Conservation (phyloP, 768 basidiomycete species). For the Suillus placidus region DNA sequence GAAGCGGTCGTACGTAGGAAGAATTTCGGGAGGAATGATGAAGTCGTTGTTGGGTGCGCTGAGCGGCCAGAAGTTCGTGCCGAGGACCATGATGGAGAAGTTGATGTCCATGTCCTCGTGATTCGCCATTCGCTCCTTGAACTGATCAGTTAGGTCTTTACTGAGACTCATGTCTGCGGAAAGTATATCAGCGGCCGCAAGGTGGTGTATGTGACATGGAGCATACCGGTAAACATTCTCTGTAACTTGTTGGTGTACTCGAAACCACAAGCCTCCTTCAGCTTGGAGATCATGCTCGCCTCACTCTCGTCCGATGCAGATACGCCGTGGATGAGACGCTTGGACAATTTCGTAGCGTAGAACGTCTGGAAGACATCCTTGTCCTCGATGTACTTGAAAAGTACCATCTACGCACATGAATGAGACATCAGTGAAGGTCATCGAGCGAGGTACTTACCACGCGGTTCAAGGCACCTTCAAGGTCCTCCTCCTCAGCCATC, state of each 20-base stretch:
- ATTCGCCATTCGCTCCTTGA: slow-evolving; percentile 91
- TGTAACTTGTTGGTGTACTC: slow-evolving; percentile 96
- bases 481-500: slow-evolving; percentile 86
- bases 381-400: slow-evolving; percentile 98
- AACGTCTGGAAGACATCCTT: slow-evolving; percentile 99
- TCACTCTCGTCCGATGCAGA: slow-evolving; percentile 97
- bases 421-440: slow-evolving; percentile 10
- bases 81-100: slow-evolving; percentile 92
- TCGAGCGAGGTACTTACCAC: slow-evolving; percentile 58
- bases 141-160: slow-evolving; percentile 93
- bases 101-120: slow-evolving; percentile 87
- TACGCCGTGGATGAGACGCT: slow-evolving; percentile 86
- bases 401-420: slow-evolving; percentile 69
- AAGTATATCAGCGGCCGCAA: slow-evolving; percentile 7
- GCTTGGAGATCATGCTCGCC: slow-evolving; percentile 95
- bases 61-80: slow-evolving; percentile 96
- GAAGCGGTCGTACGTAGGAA: slow-evolving; percentile 89
- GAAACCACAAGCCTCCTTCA: slow-evolving; percentile 96
- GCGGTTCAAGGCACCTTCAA: slow-evolving; percentile 88
- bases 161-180: slow-evolving; percentile 88
- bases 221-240: slow-evolving; percentile 91
- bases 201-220: neutral
- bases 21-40: slow-evolving; percentile 84
- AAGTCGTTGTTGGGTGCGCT: slow-evolving; percentile 84
- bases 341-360: slow-evolving; percentile 92